phyloP scores from a whole-genome alignment of 2,329 filamentous ascomycete genomes.

The Clonostachys rosea region DNA sequence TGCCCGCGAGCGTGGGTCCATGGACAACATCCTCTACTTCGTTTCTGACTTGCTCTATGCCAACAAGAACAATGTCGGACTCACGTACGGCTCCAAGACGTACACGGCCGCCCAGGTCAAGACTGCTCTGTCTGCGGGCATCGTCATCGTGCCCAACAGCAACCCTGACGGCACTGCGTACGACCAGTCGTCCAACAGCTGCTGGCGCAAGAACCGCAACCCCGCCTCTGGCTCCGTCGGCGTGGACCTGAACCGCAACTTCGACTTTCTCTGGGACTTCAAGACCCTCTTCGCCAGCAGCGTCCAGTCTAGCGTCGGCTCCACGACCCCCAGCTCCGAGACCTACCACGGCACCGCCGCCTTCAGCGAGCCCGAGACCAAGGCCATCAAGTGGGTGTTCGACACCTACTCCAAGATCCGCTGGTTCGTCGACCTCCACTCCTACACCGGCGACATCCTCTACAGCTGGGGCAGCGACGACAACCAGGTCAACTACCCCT shows the following conservation, averaged over 20 bases:
- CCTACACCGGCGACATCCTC: slow-evolving; percentile 42
- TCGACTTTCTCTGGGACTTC: slow-evolving; percentile 54
- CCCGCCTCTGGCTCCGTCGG: slow-evolving; percentile 27
- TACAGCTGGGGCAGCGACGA: slow-evolving; percentile 55
- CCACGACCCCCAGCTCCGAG: slow-evolving; percentile 31
- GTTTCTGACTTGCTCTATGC: slow-evolving; percentile 51
- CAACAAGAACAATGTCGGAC: slow-evolving; percentile 37
- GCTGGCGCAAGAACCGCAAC: slow-evolving; percentile 55
- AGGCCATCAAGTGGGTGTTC: slow-evolving; percentile 47
- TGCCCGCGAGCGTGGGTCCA: slow-evolving; percentile 51
- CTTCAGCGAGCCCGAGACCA: slow-evolving; percentile 51
- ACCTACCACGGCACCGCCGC: slow-evolving; percentile 46
- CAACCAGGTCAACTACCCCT: slow-evolving; percentile 35
- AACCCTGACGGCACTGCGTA: slow-evolving; percentile 49
- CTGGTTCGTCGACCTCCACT: slow-evolving; percentile 57
- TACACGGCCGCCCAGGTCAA: slow-evolving; percentile 48
- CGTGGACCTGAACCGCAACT: slow-evolving; percentile 53
- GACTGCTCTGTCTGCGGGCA: slow-evolving; percentile 43
- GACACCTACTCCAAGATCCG: slow-evolving; percentile 41
- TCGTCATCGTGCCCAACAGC: slow-evolving; percentile 44
- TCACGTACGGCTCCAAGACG: slow-evolving; percentile 43
- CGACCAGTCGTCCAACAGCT: slow-evolving; percentile 41
- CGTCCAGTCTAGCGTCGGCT: slow-evolving; percentile 8
- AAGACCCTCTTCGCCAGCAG: slow-evolving; percentile 22
- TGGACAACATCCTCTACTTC: slow-evolving; percentile 53